phyloP scores from a whole-genome alignment of 176 grass and related monocot species.

The Oryza australiensis region DNA sequence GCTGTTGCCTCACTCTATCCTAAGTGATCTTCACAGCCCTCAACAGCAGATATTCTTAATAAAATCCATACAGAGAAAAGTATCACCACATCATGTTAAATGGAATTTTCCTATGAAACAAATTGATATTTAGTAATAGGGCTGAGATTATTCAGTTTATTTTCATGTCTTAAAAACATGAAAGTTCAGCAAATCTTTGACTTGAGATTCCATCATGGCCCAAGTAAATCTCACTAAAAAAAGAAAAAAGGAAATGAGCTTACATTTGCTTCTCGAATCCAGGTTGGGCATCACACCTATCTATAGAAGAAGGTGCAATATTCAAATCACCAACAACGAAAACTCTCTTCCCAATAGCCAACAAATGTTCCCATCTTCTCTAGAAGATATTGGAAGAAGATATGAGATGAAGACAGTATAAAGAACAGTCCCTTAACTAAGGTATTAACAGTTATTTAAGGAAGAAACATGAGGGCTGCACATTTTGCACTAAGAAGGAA shows the following conservation, averaged over 20 bases:
- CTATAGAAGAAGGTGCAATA: slow-evolving; percentile 92
- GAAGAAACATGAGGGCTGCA: no score
- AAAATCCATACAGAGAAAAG: neutral
- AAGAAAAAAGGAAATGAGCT: slow-evolving; percentile 31
- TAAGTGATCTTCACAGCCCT: neutral
- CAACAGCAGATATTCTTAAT: neutral
- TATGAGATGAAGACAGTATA: slow-evolving; percentile 8
- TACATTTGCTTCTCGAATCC: slow-evolving; percentile 93
- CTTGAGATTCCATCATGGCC: neutral
- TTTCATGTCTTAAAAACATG: slow-evolving; percentile 6
- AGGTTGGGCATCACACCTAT: slow-evolving; percentile 75
- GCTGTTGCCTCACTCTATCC: neutral
- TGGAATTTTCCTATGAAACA: neutral
- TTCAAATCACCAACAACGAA: slow-evolving; percentile 96
- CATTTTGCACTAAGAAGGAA: no score
- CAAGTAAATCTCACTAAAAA: neutral
- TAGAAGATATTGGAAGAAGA: slow-evolving; percentile 42
- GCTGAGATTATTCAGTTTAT: neutral
- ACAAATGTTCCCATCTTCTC: slow-evolving; percentile 84
- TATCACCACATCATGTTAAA: neutral
- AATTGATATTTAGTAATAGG: neutral
- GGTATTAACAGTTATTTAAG: neutral
- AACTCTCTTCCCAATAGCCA: slow-evolving; percentile 76
- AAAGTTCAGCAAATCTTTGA: neutral
- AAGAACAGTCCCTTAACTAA: slow-evolving; percentile 7